Evolutionary conservation across 257 asterid species (phyloP), one percentile per base, ranked within the genome.

Genomic region (Linaria vulgaris): DNA sequence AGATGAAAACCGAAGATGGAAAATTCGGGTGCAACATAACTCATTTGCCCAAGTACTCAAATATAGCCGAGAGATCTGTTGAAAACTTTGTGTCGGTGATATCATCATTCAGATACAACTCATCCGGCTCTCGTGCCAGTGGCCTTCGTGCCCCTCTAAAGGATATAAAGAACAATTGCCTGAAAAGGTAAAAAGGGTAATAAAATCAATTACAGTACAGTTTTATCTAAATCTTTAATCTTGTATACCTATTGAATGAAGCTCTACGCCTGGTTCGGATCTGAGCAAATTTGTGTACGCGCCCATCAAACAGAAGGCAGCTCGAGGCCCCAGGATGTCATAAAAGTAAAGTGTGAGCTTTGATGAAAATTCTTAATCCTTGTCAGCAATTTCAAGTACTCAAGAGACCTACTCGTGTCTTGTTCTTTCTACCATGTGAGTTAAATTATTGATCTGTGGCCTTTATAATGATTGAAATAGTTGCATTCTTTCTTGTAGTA

Each of bases 61-160:
- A 85, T 56, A 85, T 89, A 77, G 92, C 97, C 0, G 95, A 85
- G 78, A 87, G 83, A 66, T 89, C 99, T 11, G 78, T 92, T 82
- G 95, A 92, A 12, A 87, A 74, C 16, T 89, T 92, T 69, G 90
- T 82, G 46, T 83, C 96, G 0, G 83, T 81, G 50, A 69, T 92
- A 57, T 92, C 99, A 60, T 87, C 99, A 27, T 92, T 82, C 72
- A 79, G 74, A 69, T 92, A 73, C 83, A 83, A 76, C 64, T 76
- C 85, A 53, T 76, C 78, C 27, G 99, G 99, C 59, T 87, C 96
- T 19, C 91, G 97, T 69, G 97, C 91, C 12, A 87, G 95, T 72
- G 97, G 97, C 37, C 97, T 92, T 58, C 97, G 99, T 57, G 81
- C 99, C n/a, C 97, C 99, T 63, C 68, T 92, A 9, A 89, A 78